phyloP scores from a whole-genome alignment of 2,329 filamentous ascomycete genomes.

The Nemania bipapillata region DNA sequence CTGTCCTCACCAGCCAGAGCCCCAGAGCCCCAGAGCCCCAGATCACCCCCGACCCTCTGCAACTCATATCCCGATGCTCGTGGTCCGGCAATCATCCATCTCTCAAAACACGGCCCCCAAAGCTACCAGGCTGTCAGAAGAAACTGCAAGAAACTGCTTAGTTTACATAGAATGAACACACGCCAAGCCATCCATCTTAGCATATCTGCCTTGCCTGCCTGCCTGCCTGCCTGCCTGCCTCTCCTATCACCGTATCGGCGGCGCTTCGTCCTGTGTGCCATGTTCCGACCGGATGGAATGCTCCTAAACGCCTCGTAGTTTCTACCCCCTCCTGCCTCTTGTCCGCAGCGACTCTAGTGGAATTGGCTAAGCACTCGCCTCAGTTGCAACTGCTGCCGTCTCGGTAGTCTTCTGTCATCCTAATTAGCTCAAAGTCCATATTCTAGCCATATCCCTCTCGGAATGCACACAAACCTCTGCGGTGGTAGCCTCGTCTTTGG shows the following conservation, averaged over 20 bases:
- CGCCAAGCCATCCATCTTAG: conserved; percentile 31
- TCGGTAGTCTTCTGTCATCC: conserved; percentile 30
- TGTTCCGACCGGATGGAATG: conserved; percentile 34
- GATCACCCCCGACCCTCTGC: conserved; percentile 16
- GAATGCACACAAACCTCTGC: conserved; percentile 49
- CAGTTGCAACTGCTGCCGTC: conserved; percentile 5
- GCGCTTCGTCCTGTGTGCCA: conserved; percentile 25
- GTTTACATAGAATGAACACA: conserved; percentile 48
- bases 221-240: not conserved
- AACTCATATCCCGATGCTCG: conserved; percentile 23
- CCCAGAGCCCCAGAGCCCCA: conserved; percentile 16
- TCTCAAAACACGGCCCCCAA: conserved; percentile 14
- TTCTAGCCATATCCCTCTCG: not conserved
- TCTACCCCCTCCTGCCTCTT: conserved; percentile 29
- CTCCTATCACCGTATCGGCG: conserved; percentile 9
- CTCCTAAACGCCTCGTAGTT: conserved; percentile 38
- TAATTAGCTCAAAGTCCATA: conserved; percentile 21
- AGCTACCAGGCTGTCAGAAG: conserved; percentile 36
- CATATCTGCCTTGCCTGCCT: conserved; percentile 35
- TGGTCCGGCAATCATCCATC: conserved; percentile 12
- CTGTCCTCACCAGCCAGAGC: conserved; percentile 10
- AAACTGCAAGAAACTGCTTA: conserved; percentile 36
- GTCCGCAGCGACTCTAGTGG: not conserved
- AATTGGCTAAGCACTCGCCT: conserved; percentile 18
- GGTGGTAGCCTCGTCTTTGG: conserved; percentile 47